Evolutionary conservation across 2,329 filamentous ascomycete genomes (phyloP).

Genomic region (Fusarium musae): DNA sequence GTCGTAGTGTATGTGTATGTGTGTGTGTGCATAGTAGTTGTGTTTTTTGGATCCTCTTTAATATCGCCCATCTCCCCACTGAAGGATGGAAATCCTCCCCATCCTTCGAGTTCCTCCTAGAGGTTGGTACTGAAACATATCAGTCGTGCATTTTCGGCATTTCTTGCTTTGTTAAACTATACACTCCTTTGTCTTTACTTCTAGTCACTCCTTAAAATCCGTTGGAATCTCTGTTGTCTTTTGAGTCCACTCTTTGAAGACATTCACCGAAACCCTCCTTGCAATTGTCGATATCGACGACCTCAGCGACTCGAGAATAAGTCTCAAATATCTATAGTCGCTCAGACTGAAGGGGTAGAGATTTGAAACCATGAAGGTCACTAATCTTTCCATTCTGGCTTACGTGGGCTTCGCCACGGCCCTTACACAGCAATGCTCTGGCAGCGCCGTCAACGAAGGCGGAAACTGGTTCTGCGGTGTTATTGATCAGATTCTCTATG

Average conservation of each 20-base stretch:
- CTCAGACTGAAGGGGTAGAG: background rate
- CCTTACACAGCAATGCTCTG: constrained; percentile 51
- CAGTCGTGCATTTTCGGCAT: constrained; percentile 20
- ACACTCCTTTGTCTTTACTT: constrained; percentile 40
- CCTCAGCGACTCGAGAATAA: background rate
- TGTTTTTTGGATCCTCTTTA: constrained; percentile 22
- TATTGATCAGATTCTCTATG: constrained; percentile 75
- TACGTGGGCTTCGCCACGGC: constrained; percentile 47
- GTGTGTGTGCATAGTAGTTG: background rate
- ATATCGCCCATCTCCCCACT: constrained; percentile 25
- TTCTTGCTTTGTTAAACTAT: constrained; percentile 23
- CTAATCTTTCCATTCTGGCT: constrained; percentile 43
- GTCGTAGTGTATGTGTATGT: background rate
- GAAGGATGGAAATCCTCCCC: constrained; percentile 1
- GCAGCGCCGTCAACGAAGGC: constrained; percentile 49
- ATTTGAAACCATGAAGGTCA: constrained; percentile 48
- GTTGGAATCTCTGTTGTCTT: constrained; percentile 25
- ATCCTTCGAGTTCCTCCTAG: constrained; percentile 28
- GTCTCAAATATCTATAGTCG: background rate
- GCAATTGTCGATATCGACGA: background rate
- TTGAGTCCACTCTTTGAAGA: constrained; percentile 23
- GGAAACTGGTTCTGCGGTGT: constrained; percentile 75
- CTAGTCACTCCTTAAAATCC: constrained; percentile 29
- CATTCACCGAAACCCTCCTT: constrained; percentile 19
- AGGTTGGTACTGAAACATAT: constrained; percentile 33